Conservation (phyloP, 495 filamentous ascomycete genomes). For the Aspergillus bertholletiae region DNA sequence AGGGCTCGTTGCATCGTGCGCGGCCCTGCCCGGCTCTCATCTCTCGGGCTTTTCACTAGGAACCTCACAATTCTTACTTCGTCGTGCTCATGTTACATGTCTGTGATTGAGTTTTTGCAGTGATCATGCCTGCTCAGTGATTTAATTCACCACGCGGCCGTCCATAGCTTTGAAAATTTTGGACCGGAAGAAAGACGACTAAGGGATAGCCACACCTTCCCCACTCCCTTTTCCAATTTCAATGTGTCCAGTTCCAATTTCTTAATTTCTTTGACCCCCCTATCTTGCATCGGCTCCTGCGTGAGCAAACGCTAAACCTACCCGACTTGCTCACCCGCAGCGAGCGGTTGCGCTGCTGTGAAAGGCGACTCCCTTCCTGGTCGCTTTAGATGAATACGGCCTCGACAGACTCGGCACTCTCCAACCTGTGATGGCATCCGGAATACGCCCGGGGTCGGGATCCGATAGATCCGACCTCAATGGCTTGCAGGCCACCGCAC, state of each 20-base stretch:
- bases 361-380: not conserved
- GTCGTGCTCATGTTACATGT: too few species aligned
- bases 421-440: slow-evolving; percentile 7
- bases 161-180: slow-evolving; percentile 11
- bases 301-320: not conserved
- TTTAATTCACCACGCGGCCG: slow-evolving; percentile 20
- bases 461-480: slow-evolving; percentile 4
- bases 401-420: not conserved
- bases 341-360: not conserved
- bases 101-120: slow-evolving; percentile 12
- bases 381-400: slow-evolving; percentile 4
- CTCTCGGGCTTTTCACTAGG: not conserved
- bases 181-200: slow-evolving; percentile 3
- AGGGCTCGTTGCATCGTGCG: slow-evolving; percentile 5
- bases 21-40: not conserved
- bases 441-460: slow-evolving; percentile 3
- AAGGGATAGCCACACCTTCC: slow-evolving; percentile 3
- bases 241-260: slow-evolving; percentile 1
- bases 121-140: slow-evolving; percentile 26
- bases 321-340: not conserved
- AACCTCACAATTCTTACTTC: too few species aligned
- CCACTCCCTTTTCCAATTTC: slow-evolving; percentile 1
- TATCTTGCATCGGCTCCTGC: not conserved
- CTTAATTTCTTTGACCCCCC: not conserved
- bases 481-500: not conserved